Evolutionary conservation across 352 stramenopile species (phyloP), one percentile per base, ranked within the genome.

Genomic region (Phytophthora europaea): DNA sequence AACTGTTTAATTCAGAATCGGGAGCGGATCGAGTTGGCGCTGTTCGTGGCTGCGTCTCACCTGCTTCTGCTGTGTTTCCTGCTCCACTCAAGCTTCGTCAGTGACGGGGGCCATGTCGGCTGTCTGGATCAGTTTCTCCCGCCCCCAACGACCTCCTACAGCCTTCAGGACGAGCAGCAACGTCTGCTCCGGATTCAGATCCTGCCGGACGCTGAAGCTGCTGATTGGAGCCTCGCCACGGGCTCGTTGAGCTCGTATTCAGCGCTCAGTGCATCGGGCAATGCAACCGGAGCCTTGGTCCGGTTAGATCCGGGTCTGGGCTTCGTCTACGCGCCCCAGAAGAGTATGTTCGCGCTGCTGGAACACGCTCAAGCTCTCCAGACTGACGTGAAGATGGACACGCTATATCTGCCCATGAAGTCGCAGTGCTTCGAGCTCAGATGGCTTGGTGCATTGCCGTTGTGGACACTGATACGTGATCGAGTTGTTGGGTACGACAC

Each of bases 401-500:
- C 79, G 31, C 67, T 88, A 15, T 70, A 73, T 53, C 54, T 90
- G 7, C 78, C 84, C 1, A 78, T 59, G 26, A 67, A 72, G 0
- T 85, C 77, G 16, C 45, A 63, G 36, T 94, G 87, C 59, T 91
- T 94, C 70, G 69, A 81, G 26, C 64, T 91, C 6, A 52, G 65
- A 31, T 84, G 82, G 73, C 55, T 89, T 12, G 73, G 70, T 28
- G 34, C 50, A 4, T 74, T 83, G 22, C 62, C 67, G 9, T 61
- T 90, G 6, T 93, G 85, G 84, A 75, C 67, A 10, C 34, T 78
- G 40, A 63, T 92, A 15, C 67, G 88, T 4, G 75, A 90, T 40
- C 54, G 72, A 55, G 58, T 81, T 10, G 40, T 94, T 55, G 95
- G 95, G 13, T 97, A 92, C 40, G 93, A 99, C 73, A 98, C 93